Base-by-base conservation (phyloP, 139 green algal species). In the Dunaliella sp. region DNA sequence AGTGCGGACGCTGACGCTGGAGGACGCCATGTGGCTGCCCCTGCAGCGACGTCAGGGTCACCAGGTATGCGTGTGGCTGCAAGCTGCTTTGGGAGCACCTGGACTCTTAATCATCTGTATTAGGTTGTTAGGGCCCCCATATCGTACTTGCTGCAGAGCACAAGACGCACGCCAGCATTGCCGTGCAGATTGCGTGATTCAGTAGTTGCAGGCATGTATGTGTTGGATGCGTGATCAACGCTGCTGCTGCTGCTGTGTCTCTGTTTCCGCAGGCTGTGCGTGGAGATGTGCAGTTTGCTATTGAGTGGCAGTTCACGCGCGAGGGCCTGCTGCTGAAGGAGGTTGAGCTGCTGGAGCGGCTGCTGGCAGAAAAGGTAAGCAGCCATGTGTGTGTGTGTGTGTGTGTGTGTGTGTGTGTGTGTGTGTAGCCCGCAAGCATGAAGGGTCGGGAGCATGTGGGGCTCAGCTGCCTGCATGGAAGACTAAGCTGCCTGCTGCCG, bases 231-330 rank as follows among this genome's bases (percentile, higher is more conserved):
- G 58, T 21, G n/a, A n/a, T n/a, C n/a, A n/a, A n/a, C n/a, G n/a
- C 25, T n/a, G 74, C 33, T 25, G 21, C 16, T 79, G 74, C 21
- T 25, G 24, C 78, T 83, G 7, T 24, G 21, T n/a, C 36, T 84
- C 36, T 37, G 2, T 75, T 36, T 74, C 2, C 77, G 77, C 76
- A 89, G 81, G 58, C 28, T 1, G 80, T 90, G 36, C 80, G 87
- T 33, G 88, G 88, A 34, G 57, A 89, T 28, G 36, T 97, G 38
- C 58, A 86, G 78, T 33, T 97, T 74, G 85, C 86, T 25, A 94
- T 98, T 38, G 78, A 91, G 38, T 98, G 95, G 95, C 92, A 94
- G 84, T 89, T 97, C n/a, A 97, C 91, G 0, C 88, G 89, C 0
- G 90, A 94, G 65, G 92, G 91, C n/a, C 89, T 97, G 88, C 91